Percentiles rank a stretch among this genome's conserved stretches.
Evolutionary conservation across 1,139 yeast genomes (phyloP).

Genomic region (Diutina pseudorugosa): DNA sequence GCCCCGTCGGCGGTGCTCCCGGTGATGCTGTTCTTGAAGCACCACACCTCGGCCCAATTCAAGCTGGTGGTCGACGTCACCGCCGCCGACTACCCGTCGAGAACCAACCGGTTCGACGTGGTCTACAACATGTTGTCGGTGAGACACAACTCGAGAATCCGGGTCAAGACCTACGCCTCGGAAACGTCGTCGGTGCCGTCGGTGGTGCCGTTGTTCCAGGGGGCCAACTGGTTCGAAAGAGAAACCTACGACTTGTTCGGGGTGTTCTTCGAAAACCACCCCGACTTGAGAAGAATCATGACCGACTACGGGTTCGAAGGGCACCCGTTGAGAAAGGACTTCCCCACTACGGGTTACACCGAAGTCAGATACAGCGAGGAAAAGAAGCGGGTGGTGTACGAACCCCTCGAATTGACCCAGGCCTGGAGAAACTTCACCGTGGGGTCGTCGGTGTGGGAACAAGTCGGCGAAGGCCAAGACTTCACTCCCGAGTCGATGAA

Average conservation of each 20-base stretch:
- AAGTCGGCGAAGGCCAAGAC: constrained; percentile 80
- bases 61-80: constrained; percentile 73
- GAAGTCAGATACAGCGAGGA: constrained; percentile 87
- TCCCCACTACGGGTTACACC: constrained; percentile 87
- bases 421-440: constrained; percentile 87
- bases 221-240: constrained; percentile 86
- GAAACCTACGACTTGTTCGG: constrained; percentile 84
- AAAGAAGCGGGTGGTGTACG: constrained; percentile 80
- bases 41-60: constrained; percentile 75
- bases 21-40: constrained; percentile 53
- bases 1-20: constrained; percentile 71
- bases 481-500: constrained; percentile 71
- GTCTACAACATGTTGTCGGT: constrained; percentile 74
- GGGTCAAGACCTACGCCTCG: constrained; percentile 82
- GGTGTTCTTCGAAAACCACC: constrained; percentile 78
- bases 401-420: constrained; percentile 82
- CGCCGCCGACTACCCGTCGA: constrained; percentile 78
- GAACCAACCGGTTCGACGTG: constrained; percentile 78
- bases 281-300: constrained; percentile 81
- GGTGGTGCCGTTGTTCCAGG: constrained; percentile 55
- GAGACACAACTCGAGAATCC: constrained; percentile 76
- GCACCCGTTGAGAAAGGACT: constrained; percentile 83
- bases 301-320: constrained; percentile 93
- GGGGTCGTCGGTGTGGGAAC: constrained; percentile 87
- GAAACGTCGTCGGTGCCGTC: constrained; percentile 80